A percentile compares a stretch with the other conserved stretches of the same genome.
Evolutionary conservation across 257 asterid genomes (phyloP).

Genomic region (Forsythia suspensa): DNA sequence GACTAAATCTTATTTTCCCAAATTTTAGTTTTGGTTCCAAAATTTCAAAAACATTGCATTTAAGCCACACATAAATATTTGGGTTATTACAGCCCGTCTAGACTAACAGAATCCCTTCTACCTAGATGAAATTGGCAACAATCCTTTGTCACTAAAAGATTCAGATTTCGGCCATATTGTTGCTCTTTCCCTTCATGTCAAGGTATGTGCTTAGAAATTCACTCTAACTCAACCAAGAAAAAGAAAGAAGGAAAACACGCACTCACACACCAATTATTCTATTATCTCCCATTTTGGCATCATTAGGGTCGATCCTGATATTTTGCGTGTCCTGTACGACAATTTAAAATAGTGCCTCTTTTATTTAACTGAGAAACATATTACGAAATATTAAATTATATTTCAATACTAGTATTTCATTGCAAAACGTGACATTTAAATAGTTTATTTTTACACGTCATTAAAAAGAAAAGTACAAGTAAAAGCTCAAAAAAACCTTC

Average conservation of each 20-base stretch:
- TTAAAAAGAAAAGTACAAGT: too few species aligned
- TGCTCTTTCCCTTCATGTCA: neutral
- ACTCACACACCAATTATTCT: slow-evolving; percentile 45
- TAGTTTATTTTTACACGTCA: too few species aligned
- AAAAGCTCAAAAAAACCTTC: too few species aligned
- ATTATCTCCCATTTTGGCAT: slow-evolving; percentile 51
- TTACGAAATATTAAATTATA: too few species aligned
- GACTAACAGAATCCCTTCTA: slow-evolving; percentile 47
- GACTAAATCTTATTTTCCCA: too few species aligned
- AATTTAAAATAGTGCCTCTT: too few species aligned
- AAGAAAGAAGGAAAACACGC: neutral
- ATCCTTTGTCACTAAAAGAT: slow-evolving; percentile 35
- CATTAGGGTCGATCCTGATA: neutral
- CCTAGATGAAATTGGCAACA: slow-evolving; percentile 33
- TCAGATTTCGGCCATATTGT: slow-evolving; percentile 56
- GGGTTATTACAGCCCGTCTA: slow-evolving; percentile 11
- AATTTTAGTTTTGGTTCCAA: too few species aligned
- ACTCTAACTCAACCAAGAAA: neutral
- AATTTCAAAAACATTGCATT: too few species aligned
- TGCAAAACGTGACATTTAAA: too few species aligned
- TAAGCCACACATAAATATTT: too few species aligned
- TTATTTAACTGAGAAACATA: too few species aligned
- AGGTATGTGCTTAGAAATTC: neutral
- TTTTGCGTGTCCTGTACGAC: too few species aligned
- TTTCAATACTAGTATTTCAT: neutral